Evolutionary conservation across 768 basidiomycete species (phyloP), one percentile per base, ranked within the genome.

Genomic region (Ramaria sp.): DNA sequence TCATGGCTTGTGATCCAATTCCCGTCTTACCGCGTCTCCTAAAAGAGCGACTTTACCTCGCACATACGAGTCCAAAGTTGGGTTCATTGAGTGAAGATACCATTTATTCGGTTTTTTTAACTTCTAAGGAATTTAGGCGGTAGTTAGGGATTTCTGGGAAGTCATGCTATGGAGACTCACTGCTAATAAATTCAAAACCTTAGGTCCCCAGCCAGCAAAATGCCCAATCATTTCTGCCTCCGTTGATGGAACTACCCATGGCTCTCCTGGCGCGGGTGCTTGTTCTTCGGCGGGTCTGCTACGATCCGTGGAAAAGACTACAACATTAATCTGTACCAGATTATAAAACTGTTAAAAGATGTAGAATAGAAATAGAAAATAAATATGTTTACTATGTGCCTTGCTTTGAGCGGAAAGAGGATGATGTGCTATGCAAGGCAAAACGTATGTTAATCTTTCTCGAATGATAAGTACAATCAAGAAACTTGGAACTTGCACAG

Each of bases 341-440:
- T 45, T 32, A 9, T 13, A 32, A 32, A 27, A 30, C 38, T 6
- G 51, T 16, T 20, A 39, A 39, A 18, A 27, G 7, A 32, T 38
- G 44, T 12, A 51, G 43, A 37, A 49, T 28, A 27, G 24, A 28
- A 6, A 32, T 38, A 47, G 13, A 48, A 47, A 37, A 44, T 28
- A 27, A 24, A 39, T 13, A 22, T 22, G 54, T 13, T 32, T 53
- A 79, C 78, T 18, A 73, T 63, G 47, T 67, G 63, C 9, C 69
- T 67, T 13, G 64, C 67, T 61, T 70, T 67, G 50, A 81, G 73
- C 0, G 78, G 74, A 59, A 75, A 78, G 0, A 72, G 69, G 36
- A 81, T 73, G 28, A 80, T 64, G 59, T 81, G 78, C 79, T 81
- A 56, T 4, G 25, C 53, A 15, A 36, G 36, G n/a, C n/a, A n/a